Evolutionary conservation across 1,284 basidiomycete genomes (phyloP), one percentile per base, ranked within the genome.

Genomic region (Sporisorium graminicola): DNA sequence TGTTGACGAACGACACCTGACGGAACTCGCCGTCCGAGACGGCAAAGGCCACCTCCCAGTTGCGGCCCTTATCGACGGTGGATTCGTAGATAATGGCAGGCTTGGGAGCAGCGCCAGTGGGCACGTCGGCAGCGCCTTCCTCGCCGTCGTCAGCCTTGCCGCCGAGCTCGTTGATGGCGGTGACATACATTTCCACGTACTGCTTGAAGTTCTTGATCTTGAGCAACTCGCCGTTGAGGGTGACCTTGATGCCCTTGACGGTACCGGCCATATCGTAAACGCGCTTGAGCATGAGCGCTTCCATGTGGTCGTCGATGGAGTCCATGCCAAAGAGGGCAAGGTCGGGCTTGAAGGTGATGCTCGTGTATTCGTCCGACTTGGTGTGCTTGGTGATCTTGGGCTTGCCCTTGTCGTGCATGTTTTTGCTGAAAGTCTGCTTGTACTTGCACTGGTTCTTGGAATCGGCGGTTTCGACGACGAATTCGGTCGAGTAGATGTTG

Each of bases 181-280:
- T 77, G 42, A 86, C 84, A 87, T 98, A 98, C 90, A 99, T 90
- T 59, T 98, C 94, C 71, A 98, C 94, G 86, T 99, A 99, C 87
- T 95, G 92, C 88, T 95, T 97, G 90, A 99, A 99, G 84, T 90
- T 92, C 87, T 95, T 95, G 88, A 98, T 89, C 86, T 95, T 96
- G 84, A 99, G 86, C 16, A 92, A 90, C 86, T 98, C 93, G 86
- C 93, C 94, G 85, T 99, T 96, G 71, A 98, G 89, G 85, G 90
- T 93, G 20, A 99, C 96, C 86, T 98, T 98, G 86, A 97, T 89
- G 80, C 95, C 93, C 86, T 91, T 94, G 75, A 95, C 90, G 7
- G 95, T 98, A 24, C 97, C 97, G 2, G 96, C 95, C 90, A 99
- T 91, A 85, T 99, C 97, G 86, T 95, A 98, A 3, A 98, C 97